These are phyloP conservation scores for Avena eriantha DNA, from an alignment of 176 grass and related monocot species.

Conservation along the genomic window DNA sequence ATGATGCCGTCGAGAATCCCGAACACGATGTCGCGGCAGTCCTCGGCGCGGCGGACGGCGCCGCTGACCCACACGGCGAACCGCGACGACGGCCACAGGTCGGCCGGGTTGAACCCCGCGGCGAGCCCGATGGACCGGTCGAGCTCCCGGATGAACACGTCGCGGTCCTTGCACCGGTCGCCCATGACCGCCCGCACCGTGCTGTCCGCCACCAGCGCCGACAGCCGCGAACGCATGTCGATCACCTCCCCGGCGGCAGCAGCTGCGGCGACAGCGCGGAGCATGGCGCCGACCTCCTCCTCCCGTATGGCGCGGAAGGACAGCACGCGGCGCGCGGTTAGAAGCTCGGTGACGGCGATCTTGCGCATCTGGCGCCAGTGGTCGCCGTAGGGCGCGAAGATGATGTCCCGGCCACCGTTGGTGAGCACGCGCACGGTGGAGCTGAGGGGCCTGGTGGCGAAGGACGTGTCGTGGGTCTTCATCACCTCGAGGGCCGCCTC, in stretches of 20 bases:
- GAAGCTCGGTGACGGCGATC: slow-evolving; percentile 62
- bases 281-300: slow-evolving; percentile 49
- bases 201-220: slow-evolving; percentile 38
- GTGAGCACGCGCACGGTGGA: slow-evolving; percentile 46
- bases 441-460: slow-evolving; percentile 54
- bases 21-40: slow-evolving; percentile 42
- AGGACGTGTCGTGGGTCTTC: slow-evolving; percentile 58
- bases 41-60: slow-evolving; percentile 35
- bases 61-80: slow-evolving; percentile 47
- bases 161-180: slow-evolving; percentile 56
- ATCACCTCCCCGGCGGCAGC: not conserved
- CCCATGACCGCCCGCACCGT: slow-evolving; percentile 56
- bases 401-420: slow-evolving; percentile 51
- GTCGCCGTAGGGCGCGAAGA: slow-evolving; percentile 64
- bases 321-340: slow-evolving; percentile 50
- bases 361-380: slow-evolving; percentile 75
- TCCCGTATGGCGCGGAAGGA: slow-evolving; percentile 59
- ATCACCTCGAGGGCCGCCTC: slow-evolving; percentile 64
- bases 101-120: slow-evolving; percentile 53
- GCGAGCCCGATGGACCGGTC: not conserved
- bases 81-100: slow-evolving; percentile 61
- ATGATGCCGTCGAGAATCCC: slow-evolving; percentile 64
- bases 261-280: not conserved
- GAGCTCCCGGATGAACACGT: slow-evolving; percentile 45
- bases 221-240: slow-evolving; percentile 58